Evolutionary conservation across 2,329 filamentous ascomycete genomes (phyloP), one percentile per base, ranked within the genome.

Genomic region (Ceratocystis destructans): DNA sequence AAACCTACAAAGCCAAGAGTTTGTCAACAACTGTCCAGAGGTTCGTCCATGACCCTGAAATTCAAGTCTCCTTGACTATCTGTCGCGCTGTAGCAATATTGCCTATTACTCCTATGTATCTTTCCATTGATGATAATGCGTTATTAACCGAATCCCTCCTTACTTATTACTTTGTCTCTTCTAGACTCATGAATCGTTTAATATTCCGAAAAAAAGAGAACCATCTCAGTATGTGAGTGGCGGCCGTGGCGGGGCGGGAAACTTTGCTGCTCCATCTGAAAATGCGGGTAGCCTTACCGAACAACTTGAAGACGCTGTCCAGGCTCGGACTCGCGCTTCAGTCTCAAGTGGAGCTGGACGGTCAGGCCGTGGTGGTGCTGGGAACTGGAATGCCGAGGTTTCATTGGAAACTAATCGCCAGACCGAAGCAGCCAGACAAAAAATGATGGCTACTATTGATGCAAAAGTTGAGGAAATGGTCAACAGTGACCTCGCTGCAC

Each of bases 231-330:
- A 79, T 73, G 70, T 75, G 25, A 74, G 77, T 48, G 75, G 74
- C 45, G 84, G 84, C 65, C 81, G 84, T 67, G 84, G 84, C 69
- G 84, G 84, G 22, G 83, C 83, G 0, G 84, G 84, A 46, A 87
- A 87, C 76, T 84, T 80, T 71, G 72, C 79, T 64, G 77, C 79
- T 64, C 70, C 75, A 20, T 72, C 79, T 64, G 76, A 78, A 65
- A 70, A 7, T n/a, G 22, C 75, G 20, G 70, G 73, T 55, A 71
- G 74, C 25, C 70, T 74, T 17, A 73, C 73, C 7, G 61, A 63
- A n/a, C 25, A 48, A 7, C 61, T 45, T 8, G 61, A 31, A 50
- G 61, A 63, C 10, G 61, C 61, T 31, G 37, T 45, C 20, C 45
- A 20, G 4, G 15, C 44, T 22, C 44, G 25, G n/a, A 12, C n/a